A percentile compares a stretch with the other conserved stretches of the same genome.
phyloP scores from a whole-genome alignment of 352 stramenopile species.

The Phytophthora pistaciae region DNA sequence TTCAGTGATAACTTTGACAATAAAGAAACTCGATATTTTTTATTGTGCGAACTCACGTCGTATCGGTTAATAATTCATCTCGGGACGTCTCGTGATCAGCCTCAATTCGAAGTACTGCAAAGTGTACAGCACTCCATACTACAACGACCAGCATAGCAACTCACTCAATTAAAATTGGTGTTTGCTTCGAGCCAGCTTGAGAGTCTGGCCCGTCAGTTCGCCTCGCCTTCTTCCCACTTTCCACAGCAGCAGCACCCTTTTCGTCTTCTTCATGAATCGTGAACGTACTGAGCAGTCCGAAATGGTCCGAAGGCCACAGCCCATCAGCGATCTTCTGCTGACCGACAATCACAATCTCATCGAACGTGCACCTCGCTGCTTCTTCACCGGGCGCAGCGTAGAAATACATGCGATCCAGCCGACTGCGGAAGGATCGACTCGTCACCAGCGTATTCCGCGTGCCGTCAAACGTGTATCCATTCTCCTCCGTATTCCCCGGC shows the following conservation, averaged over 20 bases:
- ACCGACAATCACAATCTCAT: conserved; percentile 67
- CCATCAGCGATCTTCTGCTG: conserved; percentile 73
- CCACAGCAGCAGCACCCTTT: neutral
- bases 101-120: neutral
- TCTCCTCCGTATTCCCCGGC: conserved; percentile 74
- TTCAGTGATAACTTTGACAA: neutral
- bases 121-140: too few relatives aligned
- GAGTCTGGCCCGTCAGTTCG: conserved; percentile 1
- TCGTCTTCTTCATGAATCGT: conserved; percentile 35
- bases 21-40: neutral
- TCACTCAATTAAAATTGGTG: neutral
- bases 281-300: conserved; percentile 67
- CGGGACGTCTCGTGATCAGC: neutral
- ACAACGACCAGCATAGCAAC: neutral
- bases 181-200: neutral
- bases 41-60: neutral
- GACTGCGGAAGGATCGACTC: conserved; percentile 71
- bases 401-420: conserved; percentile 82
- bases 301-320: conserved; percentile 82
- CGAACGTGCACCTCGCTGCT: conserved; percentile 28
- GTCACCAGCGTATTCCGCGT: conserved; percentile 65
- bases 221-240: conserved; percentile 24
- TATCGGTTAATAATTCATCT: neutral
- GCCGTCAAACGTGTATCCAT: conserved; percentile 81
- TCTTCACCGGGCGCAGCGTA: conserved; percentile 37